Conservation (phyloP, 1,284 basidiomycete species). For the Heterobasidion annosum region DNA sequence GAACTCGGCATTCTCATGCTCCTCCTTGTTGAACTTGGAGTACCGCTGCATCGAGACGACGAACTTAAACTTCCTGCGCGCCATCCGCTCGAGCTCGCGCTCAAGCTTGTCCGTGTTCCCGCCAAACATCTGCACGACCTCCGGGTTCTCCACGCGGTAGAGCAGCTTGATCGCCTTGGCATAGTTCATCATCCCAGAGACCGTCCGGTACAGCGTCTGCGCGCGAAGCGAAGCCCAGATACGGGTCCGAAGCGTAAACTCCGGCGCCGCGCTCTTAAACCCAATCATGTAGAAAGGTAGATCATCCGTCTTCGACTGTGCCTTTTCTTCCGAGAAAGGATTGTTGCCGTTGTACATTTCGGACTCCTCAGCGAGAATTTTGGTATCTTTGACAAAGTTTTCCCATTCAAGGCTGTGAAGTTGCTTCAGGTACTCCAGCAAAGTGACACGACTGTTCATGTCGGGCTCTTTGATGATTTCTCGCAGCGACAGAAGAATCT, state of each 20-base stretch:
- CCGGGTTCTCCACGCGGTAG: slow-evolving; percentile 98
- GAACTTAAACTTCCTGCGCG: slow-evolving; percentile 98
- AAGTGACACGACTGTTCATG: slow-evolving; percentile 89
- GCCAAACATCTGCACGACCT: slow-evolving; percentile 94
- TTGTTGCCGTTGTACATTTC: slow-evolving; percentile 75
- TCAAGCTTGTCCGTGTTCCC: slow-evolving; percentile 98
- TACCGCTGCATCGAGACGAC: slow-evolving; percentile 99
- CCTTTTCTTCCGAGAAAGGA: slow-evolving; percentile 86
- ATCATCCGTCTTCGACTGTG: slow-evolving; percentile 81
- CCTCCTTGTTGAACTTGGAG: slow-evolving; percentile 99
- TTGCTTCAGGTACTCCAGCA: slow-evolving; percentile 96
- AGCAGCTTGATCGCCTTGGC: slow-evolving; percentile 99
- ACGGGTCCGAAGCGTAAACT: slow-evolving; percentile 96
- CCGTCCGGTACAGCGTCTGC: slow-evolving; percentile 97
- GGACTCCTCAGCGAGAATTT: slow-evolving; percentile 96
- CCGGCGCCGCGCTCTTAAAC: slow-evolving; percentile 97
- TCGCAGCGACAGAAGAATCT: slow-evolving; percentile 86
- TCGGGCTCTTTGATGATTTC: slow-evolving; percentile 98
- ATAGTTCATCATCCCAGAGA: slow-evolving; percentile 99
- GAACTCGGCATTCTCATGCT: slow-evolving; percentile 99
- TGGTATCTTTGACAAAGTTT: slow-evolving; percentile 99
- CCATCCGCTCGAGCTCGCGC: slow-evolving; percentile 95
- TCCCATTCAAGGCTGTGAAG: slow-evolving; percentile 98
- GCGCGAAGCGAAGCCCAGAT: slow-evolving; percentile 99
- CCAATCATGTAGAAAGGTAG: slow-evolving; percentile 98